Base-by-base conservation (phyloP, 768 basidiomycete genomes). In the Boletus insuetus region DNA sequence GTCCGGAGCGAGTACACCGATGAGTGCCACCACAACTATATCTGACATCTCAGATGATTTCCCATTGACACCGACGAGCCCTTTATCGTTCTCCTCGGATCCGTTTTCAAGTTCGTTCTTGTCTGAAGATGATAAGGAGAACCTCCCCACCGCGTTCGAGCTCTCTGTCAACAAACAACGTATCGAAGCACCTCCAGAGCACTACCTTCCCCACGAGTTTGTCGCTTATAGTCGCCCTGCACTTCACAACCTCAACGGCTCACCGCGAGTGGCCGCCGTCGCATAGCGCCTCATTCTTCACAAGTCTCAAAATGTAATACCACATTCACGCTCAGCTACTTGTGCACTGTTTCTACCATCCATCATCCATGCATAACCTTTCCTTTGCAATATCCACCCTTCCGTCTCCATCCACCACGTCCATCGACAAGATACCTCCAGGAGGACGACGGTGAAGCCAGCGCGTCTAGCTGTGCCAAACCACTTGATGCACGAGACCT, bases 11-110 rank as follows among this genome's bases (percentile, higher is more conserved):
- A 83, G 81, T 70, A 91, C 91, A 6, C 91, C 91, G 12, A 82
- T 80, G 76, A 91, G 89, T 67, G 80, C 81, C 40, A 82, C 87
- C 17, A 89, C 88, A 10, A 81, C 84, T 31, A 76, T 82, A 38
- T 91, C 90, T 19, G 89, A 91, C 66, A 64, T 79, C 57, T 90
- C 89, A 39, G 90, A 91, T 61, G 90, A 93, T 64, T 89, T 91
- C 81, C 91, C 91, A 12, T 75, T 83, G 61, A 93, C 91, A 13
- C 91, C 91, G 6, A 82, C 85, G 46, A 91, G 87, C 40, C 89
- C 89, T 62, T 75, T 73, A 13, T 72, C 73, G 63, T 66, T 76
- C 58, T 71, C 69, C 32, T 65, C 72, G 9, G 73, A 73, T 54
- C 66, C 68, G 13, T 79, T 83, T 64, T 85, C 83, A 54, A 83